phyloP scores from a whole-genome alignment of 1,284 basidiomycete genomes.

The Rhodotorula sp. region DNA sequence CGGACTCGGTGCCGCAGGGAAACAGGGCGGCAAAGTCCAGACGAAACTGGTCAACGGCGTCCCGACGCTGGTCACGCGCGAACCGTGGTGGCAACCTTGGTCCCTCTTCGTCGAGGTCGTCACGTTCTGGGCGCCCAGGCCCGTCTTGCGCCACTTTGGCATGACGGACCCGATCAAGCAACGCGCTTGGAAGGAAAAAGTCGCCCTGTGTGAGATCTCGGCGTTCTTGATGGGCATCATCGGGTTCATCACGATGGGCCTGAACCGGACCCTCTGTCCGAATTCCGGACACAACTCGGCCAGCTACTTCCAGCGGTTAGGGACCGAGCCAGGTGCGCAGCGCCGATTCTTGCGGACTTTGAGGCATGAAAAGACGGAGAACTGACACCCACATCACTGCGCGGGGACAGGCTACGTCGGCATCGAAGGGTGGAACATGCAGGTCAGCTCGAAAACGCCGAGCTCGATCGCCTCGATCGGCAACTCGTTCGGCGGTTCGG shows the following conservation, averaged over 20 bases:
- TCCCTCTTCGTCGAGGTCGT: slow-evolving; percentile 71
- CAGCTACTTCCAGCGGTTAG: slow-evolving; percentile 36
- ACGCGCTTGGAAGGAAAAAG: slow-evolving; percentile 98
- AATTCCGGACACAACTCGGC: slow-evolving; percentile 47
- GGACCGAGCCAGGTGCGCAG: slow-evolving; percentile 35
- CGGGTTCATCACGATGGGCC: slow-evolving; percentile 91
- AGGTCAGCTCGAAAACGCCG: slow-evolving; percentile 61
- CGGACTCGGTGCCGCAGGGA: slow-evolving; percentile 20
- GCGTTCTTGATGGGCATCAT: slow-evolving; percentile 72
- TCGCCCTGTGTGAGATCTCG: slow-evolving; percentile 86
- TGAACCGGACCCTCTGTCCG: slow-evolving; percentile 90
- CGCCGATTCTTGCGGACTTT: neutral
- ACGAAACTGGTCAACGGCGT: slow-evolving; percentile 36
- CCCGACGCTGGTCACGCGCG: slow-evolving; percentile 32
- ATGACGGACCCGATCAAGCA: slow-evolving; percentile 72
- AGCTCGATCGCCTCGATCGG: slow-evolving; percentile 61
- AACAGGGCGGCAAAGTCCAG: slow-evolving; percentile 28
- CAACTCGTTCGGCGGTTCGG: slow-evolving; percentile 66
- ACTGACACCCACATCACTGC: neutral
- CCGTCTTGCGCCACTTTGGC: slow-evolving; percentile 70
- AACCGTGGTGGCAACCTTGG: slow-evolving; percentile 67
- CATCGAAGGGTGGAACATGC: slow-evolving; percentile 74
- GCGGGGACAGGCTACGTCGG: slow-evolving; percentile 62
- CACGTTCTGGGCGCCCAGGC: slow-evolving; percentile 88
- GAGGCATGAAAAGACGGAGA: neutral